Evolutionary conservation across 768 basidiomycete species (phyloP).

Genomic region (Tricholoma terreum): DNA sequence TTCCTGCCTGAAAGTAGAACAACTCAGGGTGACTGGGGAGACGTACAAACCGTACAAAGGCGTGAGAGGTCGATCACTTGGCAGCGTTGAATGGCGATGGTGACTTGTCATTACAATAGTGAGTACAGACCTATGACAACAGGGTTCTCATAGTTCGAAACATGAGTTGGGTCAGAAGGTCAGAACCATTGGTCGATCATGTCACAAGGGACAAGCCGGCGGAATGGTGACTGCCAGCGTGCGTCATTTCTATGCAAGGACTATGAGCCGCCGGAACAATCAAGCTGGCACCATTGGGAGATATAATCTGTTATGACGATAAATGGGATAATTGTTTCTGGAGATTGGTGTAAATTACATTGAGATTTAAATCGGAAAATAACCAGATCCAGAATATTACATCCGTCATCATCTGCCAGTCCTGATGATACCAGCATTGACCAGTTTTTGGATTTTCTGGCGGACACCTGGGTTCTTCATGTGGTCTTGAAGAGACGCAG

Average conservation of each 20-base stretch:
- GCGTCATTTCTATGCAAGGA: not conserved
- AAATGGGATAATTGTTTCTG: not conserved
- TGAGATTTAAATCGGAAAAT: not conserved
- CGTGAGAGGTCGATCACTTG: slow-evolving; percentile 66
- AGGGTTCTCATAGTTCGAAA: not conserved
- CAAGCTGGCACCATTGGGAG: too few relatives aligned
- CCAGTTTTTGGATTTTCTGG: slow-evolving; percentile 82
- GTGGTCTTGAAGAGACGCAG: slow-evolving; percentile 88
- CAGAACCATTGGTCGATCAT: not conserved
- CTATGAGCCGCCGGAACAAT: not conserved
- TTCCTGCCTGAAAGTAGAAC: slow-evolving; percentile 81
- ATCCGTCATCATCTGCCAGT: slow-evolving; percentile 51
- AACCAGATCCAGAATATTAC: not conserved
- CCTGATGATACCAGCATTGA: slow-evolving; percentile 91
- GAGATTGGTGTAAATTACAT: slow-evolving; percentile 3
- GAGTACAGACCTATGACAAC: not conserved
- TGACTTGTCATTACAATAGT: slow-evolving; percentile 21
- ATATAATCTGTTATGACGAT: not conserved
- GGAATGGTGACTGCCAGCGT: not conserved
- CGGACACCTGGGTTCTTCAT: slow-evolving; percentile 88
- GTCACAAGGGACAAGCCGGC: not conserved
- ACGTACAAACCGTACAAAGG: slow-evolving; percentile 92
- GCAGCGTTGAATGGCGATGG: slow-evolving; percentile 70
- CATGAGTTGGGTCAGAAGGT: not conserved
- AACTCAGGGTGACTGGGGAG: slow-evolving; percentile 77